Conservation (phyloP, 352 stramenopile species). For the Phytophthora sojae region DNA sequence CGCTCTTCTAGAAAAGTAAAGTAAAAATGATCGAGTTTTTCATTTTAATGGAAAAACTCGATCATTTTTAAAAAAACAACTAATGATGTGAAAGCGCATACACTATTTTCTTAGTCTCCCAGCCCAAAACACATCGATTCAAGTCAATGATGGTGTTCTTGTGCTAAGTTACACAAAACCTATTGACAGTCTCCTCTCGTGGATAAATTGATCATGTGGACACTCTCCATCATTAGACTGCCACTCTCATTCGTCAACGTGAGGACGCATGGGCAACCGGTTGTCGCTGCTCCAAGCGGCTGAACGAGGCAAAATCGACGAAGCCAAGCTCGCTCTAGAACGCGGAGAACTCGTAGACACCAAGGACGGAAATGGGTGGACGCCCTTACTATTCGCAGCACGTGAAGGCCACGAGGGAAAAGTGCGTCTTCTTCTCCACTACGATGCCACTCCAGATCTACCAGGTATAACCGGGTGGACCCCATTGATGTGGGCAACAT, state of each 20-base stretch:
- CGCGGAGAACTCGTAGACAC: slow-evolving; percentile 2
- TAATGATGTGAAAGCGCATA: too few species aligned
- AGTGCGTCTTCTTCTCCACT: slow-evolving; percentile 4
- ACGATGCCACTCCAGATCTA: slow-evolving; percentile 7
- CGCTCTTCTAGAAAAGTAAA: too few species aligned
- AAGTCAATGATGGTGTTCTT: background rate
- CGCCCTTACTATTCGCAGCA: slow-evolving; percentile 6
- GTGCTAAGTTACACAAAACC: background rate
- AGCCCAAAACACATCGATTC: too few species aligned
- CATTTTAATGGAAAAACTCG: too few species aligned
- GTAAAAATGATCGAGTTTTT: too few species aligned
- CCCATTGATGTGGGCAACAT: slow-evolving; percentile 8
- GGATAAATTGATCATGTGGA: background rate
- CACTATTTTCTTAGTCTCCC: background rate
- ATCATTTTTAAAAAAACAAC: too few species aligned
- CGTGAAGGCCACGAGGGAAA: background rate
- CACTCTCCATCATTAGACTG: slow-evolving; percentile 3
- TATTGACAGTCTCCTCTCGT: background rate
- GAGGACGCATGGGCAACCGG: slow-evolving; percentile 3
- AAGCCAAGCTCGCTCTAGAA: slow-evolving; percentile 3
- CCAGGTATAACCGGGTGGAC: slow-evolving; percentile 7
- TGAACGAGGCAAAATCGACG: background rate
- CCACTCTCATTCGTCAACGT: background rate
- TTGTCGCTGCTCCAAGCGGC: slow-evolving; percentile 3
- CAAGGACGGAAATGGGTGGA: slow-evolving; percentile 10